phyloP scores from a whole-genome alignment of 2,329 filamentous ascomycete species.

The Diplodia sapinea region DNA sequence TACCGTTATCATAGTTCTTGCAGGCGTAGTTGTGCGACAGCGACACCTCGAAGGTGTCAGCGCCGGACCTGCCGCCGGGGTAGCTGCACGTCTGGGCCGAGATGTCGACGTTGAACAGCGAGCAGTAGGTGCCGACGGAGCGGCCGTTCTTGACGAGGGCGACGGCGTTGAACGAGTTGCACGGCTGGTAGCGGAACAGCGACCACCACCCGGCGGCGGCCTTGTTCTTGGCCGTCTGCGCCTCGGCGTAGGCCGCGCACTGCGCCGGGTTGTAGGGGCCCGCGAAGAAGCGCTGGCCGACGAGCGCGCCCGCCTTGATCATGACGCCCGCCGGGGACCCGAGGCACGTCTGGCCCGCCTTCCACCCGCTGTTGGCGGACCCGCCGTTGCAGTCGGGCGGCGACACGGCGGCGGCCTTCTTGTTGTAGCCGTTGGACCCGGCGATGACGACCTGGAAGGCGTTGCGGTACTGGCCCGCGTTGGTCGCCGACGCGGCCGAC shows the following conservation, averaged over 20 bases:
- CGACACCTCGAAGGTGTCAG: conserved; percentile 4
- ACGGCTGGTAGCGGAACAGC: conserved; percentile 35
- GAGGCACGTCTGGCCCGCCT: conserved; percentile 34
- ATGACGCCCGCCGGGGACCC: conserved; percentile 38
- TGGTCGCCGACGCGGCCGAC: conserved; percentile 35
- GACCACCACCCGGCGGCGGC: conserved; percentile 12
- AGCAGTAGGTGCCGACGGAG: conserved; percentile 39
- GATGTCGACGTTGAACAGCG: conserved; percentile 31
- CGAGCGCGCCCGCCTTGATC: conserved; percentile 41
- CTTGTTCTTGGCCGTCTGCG: conserved; percentile 25
- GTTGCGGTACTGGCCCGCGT: conserved; percentile 38
- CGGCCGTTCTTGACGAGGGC: conserved; percentile 39
- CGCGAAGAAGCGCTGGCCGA: conserved; percentile 40
- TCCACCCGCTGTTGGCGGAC: conserved; percentile 27
- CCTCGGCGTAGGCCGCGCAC: conserved; percentile 41
- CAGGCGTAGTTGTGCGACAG: conserved; percentile 22
- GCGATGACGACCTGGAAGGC: conserved; percentile 36
- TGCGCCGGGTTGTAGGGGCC: conserved; percentile 41
- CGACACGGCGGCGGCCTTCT: neutral
- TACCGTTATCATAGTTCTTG: neutral
- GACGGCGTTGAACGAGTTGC: conserved; percentile 46
- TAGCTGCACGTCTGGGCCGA: conserved; percentile 1
- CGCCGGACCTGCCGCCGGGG: conserved; percentile 1
- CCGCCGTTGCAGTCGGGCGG: conserved; percentile 24
- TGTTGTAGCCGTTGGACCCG: conserved; percentile 37